Evolutionary conservation across 805 yeast genomes (phyloP).

Genomic region (Lipomyces japonicus): DNA sequence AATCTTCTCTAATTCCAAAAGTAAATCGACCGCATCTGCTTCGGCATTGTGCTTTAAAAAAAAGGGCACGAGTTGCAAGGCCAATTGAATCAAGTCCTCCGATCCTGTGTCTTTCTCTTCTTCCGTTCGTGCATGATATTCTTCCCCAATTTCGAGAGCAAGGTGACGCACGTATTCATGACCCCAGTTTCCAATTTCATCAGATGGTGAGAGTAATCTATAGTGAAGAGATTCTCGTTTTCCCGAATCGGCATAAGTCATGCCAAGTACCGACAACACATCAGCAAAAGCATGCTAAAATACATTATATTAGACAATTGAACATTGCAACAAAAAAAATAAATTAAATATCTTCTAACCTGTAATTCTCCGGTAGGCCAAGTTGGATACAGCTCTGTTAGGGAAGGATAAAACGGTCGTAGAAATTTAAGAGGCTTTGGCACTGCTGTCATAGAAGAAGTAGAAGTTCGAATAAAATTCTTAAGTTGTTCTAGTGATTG

Average conservation of each 20-base stretch:
- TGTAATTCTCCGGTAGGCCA: slow-evolving; percentile 53
- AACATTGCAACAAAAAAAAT: background rate
- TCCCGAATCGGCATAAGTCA: slow-evolving; percentile 85
- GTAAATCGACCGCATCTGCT: slow-evolving; percentile 94
- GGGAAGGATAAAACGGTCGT: slow-evolving; percentile 75
- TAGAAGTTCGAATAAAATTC: slow-evolving; percentile 78
- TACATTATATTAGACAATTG: background rate
- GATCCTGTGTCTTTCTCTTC: slow-evolving; percentile 30
- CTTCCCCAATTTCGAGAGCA: slow-evolving; percentile 91
- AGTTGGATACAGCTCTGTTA: slow-evolving; percentile 59
- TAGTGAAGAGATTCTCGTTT: slow-evolving; percentile 75
- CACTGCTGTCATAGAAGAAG: slow-evolving; percentile 98
- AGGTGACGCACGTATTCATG: slow-evolving; percentile 96
- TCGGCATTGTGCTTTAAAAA: slow-evolving; percentile 94
- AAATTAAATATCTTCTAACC: slow-evolving; percentile 17
- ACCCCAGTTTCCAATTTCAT: slow-evolving; percentile 83
- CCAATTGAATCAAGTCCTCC: slow-evolving; percentile 53
- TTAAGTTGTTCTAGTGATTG: slow-evolving; percentile 69
- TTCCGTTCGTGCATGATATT: slow-evolving; percentile 43
- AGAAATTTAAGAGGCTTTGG: slow-evolving; percentile 97
- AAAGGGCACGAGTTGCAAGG: slow-evolving; percentile 77
- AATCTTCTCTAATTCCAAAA: slow-evolving; percentile 83
- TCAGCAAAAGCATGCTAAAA: slow-evolving; percentile 60
- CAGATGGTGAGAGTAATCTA: slow-evolving; percentile 59
- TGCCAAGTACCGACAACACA: slow-evolving; percentile 84